phyloP scores from a whole-genome alignment of 176 grass and related monocot genomes.

The Miscanthus lutarioriparius region DNA sequence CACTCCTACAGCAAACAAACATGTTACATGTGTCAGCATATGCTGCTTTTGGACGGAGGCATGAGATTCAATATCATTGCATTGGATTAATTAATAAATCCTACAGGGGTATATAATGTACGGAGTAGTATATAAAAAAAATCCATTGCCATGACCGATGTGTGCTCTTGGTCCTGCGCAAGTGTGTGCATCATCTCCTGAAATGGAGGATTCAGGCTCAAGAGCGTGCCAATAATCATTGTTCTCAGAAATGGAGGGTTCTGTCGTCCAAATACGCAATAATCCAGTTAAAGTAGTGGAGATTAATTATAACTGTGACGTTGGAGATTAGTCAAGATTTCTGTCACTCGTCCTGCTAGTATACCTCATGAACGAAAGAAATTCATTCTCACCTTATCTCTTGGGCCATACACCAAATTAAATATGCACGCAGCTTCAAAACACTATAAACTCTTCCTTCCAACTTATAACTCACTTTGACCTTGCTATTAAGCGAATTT shows the following conservation, averaged over 20 bases:
- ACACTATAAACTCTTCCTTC: too few species aligned
- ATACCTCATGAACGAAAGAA: too few species aligned
- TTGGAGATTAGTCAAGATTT: background rate
- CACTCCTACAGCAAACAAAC: background rate
- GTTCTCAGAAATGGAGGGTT: background rate
- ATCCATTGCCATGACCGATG: background rate
- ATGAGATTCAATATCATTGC: background rate
- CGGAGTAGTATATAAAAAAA: background rate
- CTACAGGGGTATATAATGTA: background rate
- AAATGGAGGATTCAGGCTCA: background rate
- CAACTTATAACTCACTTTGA: too few species aligned
- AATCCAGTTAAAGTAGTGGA: background rate
- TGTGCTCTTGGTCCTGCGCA: background rate
- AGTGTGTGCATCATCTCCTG: background rate
- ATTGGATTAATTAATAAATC: background rate
- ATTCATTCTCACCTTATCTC: background rate
- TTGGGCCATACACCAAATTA: too few species aligned
- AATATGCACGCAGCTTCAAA: too few species aligned
- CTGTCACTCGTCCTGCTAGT: too few species aligned
- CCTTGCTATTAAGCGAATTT: too few species aligned
- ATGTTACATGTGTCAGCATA: background rate
- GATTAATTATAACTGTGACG: background rate
- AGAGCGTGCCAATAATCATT: background rate
- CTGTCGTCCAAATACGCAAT: background rate
- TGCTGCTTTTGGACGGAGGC: background rate